Percentiles rank a stretch among this genome's conserved stretches.
Evolutionary conservation across 2,329 filamentous ascomycete genomes (phyloP).

Genomic region (Apiospora phragmitis): DNA sequence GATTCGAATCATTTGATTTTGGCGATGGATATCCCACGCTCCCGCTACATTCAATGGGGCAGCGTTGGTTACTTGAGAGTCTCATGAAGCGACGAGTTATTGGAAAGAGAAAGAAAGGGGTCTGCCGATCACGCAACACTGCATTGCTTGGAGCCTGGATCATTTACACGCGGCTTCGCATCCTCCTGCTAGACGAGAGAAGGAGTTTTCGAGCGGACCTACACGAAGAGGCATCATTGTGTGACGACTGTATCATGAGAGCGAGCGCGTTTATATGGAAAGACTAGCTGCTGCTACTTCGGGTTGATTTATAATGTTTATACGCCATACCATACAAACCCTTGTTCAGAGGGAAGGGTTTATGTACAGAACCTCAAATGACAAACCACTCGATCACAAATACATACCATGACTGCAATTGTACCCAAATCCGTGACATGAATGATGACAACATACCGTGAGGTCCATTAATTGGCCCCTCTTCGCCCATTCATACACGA

Average conservation of each 20-base stretch:
- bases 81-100: background rate
- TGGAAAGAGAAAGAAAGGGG: background rate
- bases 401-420: background rate
- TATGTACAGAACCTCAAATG: conserved; percentile 1
- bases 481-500: background rate
- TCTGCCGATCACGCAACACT: background rate
- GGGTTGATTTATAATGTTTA: conserved; percentile 6
- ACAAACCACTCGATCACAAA: background rate
- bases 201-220: background rate
- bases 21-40: conserved; percentile 14
- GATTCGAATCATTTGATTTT: conserved; percentile 6
- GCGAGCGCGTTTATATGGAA: conserved; percentile 4
- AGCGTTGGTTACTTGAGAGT: conserved; percentile 12
- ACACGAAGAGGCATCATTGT: background rate
- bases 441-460: background rate
- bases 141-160: conserved; percentile 9
- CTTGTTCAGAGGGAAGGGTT: background rate
- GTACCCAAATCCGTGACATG: background rate
- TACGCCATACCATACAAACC: background rate
- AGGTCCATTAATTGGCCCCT: background rate
- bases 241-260: conserved; percentile 6
- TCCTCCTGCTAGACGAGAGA: background rate
- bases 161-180: background rate
- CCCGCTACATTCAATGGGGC: conserved; percentile 11
- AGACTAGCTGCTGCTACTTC: background rate